Evolutionary conservation across 495 filamentous ascomycete genomes (phyloP).

Genomic region (Hyaloscypha finlandica): DNA sequence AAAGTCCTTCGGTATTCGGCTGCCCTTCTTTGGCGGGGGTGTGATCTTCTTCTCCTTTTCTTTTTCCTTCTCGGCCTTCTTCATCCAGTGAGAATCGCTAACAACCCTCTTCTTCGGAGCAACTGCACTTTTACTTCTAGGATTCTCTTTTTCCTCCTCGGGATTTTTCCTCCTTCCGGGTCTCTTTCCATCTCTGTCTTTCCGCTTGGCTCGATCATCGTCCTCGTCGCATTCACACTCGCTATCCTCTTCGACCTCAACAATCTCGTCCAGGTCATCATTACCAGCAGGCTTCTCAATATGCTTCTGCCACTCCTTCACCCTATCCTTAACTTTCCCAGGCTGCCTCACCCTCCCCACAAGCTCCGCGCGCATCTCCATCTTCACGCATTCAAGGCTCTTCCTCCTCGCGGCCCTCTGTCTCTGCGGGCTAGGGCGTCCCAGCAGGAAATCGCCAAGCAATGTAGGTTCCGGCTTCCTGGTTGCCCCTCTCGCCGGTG

Average conservation of each 20-base stretch:
- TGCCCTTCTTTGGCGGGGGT: constrained; percentile 41
- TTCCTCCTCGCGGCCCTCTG: constrained; percentile 34
- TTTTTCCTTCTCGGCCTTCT: constrained; percentile 46
- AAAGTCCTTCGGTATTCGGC: constrained; percentile 53
- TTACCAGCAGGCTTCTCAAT: constrained; percentile 52
- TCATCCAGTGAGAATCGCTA: constrained; percentile 79
- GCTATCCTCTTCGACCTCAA: constrained; percentile 22
- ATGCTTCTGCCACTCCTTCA: constrained; percentile 77
- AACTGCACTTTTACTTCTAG: constrained; percentile 47
- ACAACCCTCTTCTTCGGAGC: constrained; percentile 74
- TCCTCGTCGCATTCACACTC: background rate
- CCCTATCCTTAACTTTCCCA: constrained; percentile 61
- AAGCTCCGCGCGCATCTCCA: constrained; percentile 49
- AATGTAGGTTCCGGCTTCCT: constrained; percentile 48
- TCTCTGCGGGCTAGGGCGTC: constrained; percentile 50
- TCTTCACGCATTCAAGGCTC: constrained; percentile 35
- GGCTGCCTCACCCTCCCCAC: constrained; percentile 50
- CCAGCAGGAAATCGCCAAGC: constrained; percentile 55
- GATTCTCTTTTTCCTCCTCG: constrained; percentile 26
- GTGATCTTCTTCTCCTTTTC: constrained; percentile 32
- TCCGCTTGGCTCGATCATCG: constrained; percentile 22
- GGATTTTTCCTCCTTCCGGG: background rate
- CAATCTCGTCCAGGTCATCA: constrained; percentile 43
- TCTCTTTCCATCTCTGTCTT: constrained; percentile 26
- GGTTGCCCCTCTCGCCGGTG: constrained; percentile 20